phyloP scores from a whole-genome alignment of 345 rosid genomes.

The Melastoma malabathricum region DNA sequence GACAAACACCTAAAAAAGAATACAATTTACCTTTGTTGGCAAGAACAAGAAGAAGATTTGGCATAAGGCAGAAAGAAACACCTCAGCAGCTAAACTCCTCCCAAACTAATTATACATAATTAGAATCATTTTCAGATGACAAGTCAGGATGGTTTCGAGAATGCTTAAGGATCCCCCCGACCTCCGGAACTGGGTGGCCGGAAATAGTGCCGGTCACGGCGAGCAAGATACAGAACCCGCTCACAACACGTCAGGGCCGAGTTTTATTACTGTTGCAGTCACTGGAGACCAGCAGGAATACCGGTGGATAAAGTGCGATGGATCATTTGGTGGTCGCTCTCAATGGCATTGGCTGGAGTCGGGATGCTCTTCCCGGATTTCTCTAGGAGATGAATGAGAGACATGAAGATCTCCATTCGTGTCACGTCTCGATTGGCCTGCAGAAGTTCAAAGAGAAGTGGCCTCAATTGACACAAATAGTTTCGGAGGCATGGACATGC shows the following conservation, averaged over 20 bases:
- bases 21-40: too few species aligned
- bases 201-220: constrained; percentile 52
- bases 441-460: background rate
- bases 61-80: too few species aligned
- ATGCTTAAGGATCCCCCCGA: too few species aligned
- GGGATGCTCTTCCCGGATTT: constrained; percentile 48
- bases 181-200: constrained; percentile 6
- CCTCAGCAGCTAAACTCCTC: too few species aligned
- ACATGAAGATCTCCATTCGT: constrained; percentile 88
- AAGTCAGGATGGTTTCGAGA: background rate
- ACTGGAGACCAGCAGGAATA: constrained; percentile 30
- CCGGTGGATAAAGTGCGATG: constrained; percentile 33
- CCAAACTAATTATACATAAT: too few species aligned
- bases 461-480: background rate
- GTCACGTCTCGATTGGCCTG: constrained; percentile 89
- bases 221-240: constrained; percentile 21
- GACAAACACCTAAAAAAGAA: too few species aligned
- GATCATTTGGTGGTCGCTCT: constrained; percentile 33
- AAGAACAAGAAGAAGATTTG: too few species aligned
- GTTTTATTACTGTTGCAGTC: constrained; percentile 13
- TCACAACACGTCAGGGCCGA: constrained; percentile 33
- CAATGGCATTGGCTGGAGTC: constrained; percentile 27
- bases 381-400: constrained; percentile 69
- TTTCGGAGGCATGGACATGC: background rate
- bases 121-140: background rate